Evolutionary conservation across 805 yeast genomes (phyloP).

Genomic region (Ogataea minuta): DNA sequence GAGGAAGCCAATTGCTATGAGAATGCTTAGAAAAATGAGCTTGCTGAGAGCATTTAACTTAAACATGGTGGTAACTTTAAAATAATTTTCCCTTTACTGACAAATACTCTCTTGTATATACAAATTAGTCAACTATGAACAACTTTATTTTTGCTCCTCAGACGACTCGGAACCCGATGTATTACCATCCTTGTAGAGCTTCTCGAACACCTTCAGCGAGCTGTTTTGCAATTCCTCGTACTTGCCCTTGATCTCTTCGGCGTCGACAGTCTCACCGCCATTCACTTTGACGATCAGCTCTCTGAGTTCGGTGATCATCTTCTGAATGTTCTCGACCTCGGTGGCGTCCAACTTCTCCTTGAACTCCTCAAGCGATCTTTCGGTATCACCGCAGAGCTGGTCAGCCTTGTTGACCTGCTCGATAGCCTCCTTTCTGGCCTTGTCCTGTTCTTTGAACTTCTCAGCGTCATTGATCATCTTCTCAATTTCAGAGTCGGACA

Average conservation of each 20-base stretch:
- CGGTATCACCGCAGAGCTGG: constrained; percentile 82
- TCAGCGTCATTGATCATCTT: constrained; percentile 65
- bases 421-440: constrained; percentile 54
- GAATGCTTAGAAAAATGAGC: constrained; percentile 68
- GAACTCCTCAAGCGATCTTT: constrained; percentile 77
- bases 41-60: constrained; percentile 61
- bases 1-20: constrained; percentile 86
- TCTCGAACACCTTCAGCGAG: constrained; percentile 74
- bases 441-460: constrained; percentile 58
- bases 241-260: constrained; percentile 62
- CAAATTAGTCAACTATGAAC: constrained; percentile 13
- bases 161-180: constrained; percentile 13
- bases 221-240: constrained; percentile 74
- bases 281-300: constrained; percentile 61
- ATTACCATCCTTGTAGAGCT: constrained; percentile 47
- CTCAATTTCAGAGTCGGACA: constrained; percentile 66
- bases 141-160: constrained; percentile 18
- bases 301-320: constrained; percentile 57
- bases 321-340: constrained; percentile 49
- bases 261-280: constrained; percentile 49
- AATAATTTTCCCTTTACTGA: constrained; percentile 3
- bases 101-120: constrained; percentile 9
- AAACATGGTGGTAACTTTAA: constrained; percentile 10
- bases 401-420: constrained; percentile 80
- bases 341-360: constrained; percentile 55